Evolutionary conservation across 306 rosid species (phyloP).

Genomic region (Begonia masoniana): DNA sequence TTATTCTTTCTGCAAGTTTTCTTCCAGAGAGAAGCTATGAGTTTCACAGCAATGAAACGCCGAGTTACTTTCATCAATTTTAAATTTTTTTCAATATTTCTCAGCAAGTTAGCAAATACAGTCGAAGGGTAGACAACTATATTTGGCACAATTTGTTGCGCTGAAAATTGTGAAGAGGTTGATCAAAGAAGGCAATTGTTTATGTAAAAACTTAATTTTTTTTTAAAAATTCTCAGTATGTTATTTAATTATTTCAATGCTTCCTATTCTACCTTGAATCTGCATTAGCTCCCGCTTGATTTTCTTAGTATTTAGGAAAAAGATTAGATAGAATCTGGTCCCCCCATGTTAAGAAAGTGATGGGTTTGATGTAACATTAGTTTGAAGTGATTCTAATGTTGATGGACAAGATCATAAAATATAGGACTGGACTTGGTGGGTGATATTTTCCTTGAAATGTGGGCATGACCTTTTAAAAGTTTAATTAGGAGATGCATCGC

Average conservation of each 20-base stretch:
- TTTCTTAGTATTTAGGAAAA: neutral
- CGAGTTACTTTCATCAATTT: neutral
- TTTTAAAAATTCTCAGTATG: neutral
- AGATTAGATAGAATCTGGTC: neutral
- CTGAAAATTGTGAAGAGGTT: neutral
- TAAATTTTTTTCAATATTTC: neutral
- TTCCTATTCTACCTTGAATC: neutral
- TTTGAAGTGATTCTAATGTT: neutral
- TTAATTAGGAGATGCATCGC: neutral
- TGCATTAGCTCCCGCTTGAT: neutral
- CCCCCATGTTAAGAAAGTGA: neutral
- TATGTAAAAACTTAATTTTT: neutral
- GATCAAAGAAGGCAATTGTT: neutral
- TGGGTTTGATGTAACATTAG: neutral
- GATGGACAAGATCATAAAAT: neutral
- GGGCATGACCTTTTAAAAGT: neutral
- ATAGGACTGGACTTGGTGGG: neutral
- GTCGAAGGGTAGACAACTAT: neutral
- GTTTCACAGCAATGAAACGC: neutral
- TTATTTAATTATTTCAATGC: neutral
- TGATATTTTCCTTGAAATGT: neutral
- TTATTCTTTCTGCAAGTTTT: neutral
- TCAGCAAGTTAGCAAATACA: neutral
- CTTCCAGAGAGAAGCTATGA: neutral
- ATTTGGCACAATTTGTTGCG: neutral